These are phyloP conservation scores for Tulasnella sp. DNA, from an alignment of 768 basidiomycete genomes.

Conservation along the genomic window DNA sequence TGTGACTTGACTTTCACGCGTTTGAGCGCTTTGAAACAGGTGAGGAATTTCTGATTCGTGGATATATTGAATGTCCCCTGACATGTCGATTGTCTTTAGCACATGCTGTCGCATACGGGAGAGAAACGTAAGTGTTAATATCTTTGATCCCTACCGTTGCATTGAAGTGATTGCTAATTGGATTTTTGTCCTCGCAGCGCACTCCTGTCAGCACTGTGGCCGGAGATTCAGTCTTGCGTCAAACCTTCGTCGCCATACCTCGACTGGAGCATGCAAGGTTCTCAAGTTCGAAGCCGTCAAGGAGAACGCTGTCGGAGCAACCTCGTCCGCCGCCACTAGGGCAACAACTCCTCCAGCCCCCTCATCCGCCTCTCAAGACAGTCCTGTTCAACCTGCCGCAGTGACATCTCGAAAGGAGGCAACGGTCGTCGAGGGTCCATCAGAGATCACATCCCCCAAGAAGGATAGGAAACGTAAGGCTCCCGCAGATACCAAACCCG, in stretches of 20 bases:
- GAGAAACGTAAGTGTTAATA: slow-evolving; percentile 13
- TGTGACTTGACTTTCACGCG: slow-evolving; percentile 14
- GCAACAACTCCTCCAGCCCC: not conserved
- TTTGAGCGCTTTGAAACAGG: slow-evolving; percentile 14
- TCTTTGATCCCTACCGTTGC: not conserved
- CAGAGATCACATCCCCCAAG: not conserved
- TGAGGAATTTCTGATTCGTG: slow-evolving; percentile 6
- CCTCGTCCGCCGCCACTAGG: not conserved
- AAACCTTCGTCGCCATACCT: slow-evolving; percentile 13
- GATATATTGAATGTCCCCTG: not conserved
- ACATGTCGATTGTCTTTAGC: not conserved
- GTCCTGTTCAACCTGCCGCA: not conserved
- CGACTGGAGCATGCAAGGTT: slow-evolving; percentile 11
- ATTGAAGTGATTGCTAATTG: not conserved
- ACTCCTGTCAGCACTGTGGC: slow-evolving; percentile 13
- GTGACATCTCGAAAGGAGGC: not conserved
- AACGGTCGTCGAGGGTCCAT: not conserved
- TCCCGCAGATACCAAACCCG: slow-evolving; percentile 6
- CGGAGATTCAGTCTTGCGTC: slow-evolving; percentile 12
- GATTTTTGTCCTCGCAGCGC: slow-evolving; percentile 5
- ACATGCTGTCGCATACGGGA: slow-evolving; percentile 15
- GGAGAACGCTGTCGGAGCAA: slow-evolving; percentile 3
- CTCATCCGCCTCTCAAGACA: not conserved
- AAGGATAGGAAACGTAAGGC: slow-evolving; percentile 14
- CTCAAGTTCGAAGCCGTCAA: slow-evolving; percentile 13